phyloP scores from a whole-genome alignment of 2,329 filamentous ascomycete genomes.

The Dactylonectria macrodidyma region DNA sequence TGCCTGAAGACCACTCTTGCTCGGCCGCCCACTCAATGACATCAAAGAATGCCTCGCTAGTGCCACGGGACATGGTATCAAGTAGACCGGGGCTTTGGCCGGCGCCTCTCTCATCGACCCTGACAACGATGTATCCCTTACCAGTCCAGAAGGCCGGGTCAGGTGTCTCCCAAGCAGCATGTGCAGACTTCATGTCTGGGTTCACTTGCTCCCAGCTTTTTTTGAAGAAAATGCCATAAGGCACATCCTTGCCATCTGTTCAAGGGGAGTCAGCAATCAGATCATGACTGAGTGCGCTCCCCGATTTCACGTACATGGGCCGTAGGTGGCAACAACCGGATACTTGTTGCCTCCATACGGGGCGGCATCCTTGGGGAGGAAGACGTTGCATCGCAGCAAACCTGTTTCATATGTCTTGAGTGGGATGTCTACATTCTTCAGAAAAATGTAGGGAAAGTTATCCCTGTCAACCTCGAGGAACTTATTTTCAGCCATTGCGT shows the following conservation, averaged over 20 bases:
- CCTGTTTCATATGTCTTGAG: constrained; percentile 8
- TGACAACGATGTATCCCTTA: constrained; percentile 68
- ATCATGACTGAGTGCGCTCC: too few species aligned
- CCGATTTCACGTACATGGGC: not conserved
- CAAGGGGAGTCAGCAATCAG: too few species aligned
- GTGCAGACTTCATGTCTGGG: constrained; percentile 64
- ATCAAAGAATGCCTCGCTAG: constrained; percentile 63
- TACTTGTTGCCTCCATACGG: constrained; percentile 6
- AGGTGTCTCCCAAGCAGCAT: constrained; percentile 73
- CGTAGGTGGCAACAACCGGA: constrained; percentile 9
- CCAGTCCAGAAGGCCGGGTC: constrained; percentile 70
- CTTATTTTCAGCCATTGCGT: constrained; percentile 12
- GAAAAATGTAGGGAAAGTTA: constrained; percentile 1
- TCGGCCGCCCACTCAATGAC: constrained; percentile 65
- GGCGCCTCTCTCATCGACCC: constrained; percentile 64
- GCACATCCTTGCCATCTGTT: constrained; percentile 15
- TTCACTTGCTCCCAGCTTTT: constrained; percentile 64
- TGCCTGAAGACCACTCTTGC: constrained; percentile 61
- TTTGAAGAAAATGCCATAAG: not conserved
- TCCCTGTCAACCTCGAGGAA: not conserved
- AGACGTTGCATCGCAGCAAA: constrained; percentile 43
- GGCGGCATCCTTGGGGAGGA: constrained; percentile 46
- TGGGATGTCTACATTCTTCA: constrained; percentile 17
- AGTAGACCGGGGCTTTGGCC: constrained; percentile 63
- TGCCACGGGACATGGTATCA: constrained; percentile 64